Conservation (phyloP, 306 rosid genomes). For the Astragalus membranaceus region DNA sequence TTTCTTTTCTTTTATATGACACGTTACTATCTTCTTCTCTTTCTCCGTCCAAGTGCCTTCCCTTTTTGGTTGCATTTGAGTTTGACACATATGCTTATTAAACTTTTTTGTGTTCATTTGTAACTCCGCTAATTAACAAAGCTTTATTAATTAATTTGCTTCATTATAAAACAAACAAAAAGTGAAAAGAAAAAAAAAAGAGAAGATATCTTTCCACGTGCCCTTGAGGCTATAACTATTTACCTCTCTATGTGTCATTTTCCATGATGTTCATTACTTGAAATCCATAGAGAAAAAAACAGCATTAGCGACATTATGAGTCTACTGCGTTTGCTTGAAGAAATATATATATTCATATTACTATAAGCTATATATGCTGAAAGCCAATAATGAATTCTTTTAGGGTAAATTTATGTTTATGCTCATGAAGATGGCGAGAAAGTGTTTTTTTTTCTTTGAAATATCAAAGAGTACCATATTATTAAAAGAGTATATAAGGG, state of each 20-base stretch:
- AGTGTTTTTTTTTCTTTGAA: too few species aligned
- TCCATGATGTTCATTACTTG: not conserved
- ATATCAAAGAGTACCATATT: too few species aligned
- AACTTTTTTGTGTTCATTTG: not conserved
- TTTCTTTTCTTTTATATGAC: too few species aligned
- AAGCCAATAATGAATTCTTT: too few species aligned
- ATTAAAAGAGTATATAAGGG: too few species aligned
- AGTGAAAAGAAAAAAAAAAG: not conserved
- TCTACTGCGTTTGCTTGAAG: slow-evolving; percentile 14
- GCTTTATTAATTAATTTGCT: not conserved
- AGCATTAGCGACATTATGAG: slow-evolving; percentile 7
- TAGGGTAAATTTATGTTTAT: too few species aligned
- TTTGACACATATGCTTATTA: slow-evolving; percentile 13
- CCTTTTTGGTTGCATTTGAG: slow-evolving; percentile 6
- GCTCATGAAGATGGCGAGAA: too few species aligned
- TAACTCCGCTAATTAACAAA: slow-evolving; percentile 29
- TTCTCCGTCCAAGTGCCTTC: slow-evolving; percentile 24
- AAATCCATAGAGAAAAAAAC: not conserved
- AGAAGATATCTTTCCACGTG: slow-evolving; percentile 18
- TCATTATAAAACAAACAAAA: not conserved
- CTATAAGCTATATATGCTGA: not conserved
- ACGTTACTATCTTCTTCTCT: too few species aligned
- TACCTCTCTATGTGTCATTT: not conserved
- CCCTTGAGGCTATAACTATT: not conserved
- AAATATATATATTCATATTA: slow-evolving; percentile 16